Base-by-base conservation (phyloP, 2,329 filamentous ascomycete genomes). In the Paecilomyces formosus region DNA sequence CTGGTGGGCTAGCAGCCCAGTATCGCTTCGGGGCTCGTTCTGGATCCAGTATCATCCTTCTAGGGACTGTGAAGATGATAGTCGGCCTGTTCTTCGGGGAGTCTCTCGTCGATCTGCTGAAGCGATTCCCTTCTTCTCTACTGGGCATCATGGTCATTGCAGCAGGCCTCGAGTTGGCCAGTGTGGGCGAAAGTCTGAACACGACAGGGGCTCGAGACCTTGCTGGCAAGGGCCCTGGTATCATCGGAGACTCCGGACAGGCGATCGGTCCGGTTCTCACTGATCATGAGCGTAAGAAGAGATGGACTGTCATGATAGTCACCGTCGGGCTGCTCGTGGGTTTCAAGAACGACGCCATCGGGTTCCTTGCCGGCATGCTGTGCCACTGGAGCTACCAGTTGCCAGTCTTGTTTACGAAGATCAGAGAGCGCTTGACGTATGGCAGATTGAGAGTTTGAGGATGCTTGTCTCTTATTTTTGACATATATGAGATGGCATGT, bases 11-110 rank as follows among this genome's bases (percentile, higher is more conserved):
- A 0, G 94, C 94, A 4, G 94, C 89, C 0, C 93, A 97, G 71
- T 90, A 91, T 72, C 86, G 91, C 3, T 97, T 97, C 65, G 93
- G 93, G 0, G 92, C 93, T 3, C 86, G 93, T 54, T 95, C 90
- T 60, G 93, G 93, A 9, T 85, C 90, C 0, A 92, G 88, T 65
- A 82, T 97, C 61, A 85, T 97, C 56, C 70, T 96, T 24, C 83
- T 97, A 0, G 93, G 93, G 0, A 53, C 83, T 0, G 75, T 89
- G 61, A 97, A 97, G 72, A 73, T 96, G 4, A 4, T 88, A 0
- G 78, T 97, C 0, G 93, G 93, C 0, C 70, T 96, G 0, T 68
- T 90, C 30, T 88, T 92, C 53, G 89, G 90, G 0, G 83, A 88
- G 54, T 85, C 85, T 0, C 82, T 97, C n/a, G 79, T 93, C 3